Conservation (phyloP, 1,139 yeast genomes). For the Hyphopichia wangnamkhiaoensis region DNA sequence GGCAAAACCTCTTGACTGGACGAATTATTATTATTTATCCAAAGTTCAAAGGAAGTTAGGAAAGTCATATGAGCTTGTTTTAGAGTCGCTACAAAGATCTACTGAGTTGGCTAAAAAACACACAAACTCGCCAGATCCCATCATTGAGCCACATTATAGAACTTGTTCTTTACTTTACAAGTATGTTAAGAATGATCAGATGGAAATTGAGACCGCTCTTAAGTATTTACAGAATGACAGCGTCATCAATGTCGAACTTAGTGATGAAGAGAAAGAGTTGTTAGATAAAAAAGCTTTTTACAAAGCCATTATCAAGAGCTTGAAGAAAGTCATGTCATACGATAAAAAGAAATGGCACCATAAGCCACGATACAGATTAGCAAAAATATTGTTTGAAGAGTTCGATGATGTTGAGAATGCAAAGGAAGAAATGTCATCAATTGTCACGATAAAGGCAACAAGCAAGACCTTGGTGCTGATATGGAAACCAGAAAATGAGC, state of each 20-base stretch:
- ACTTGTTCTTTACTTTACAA: constrained; percentile 63
- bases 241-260: constrained; percentile 16
- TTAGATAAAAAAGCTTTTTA: constrained; percentile 27
- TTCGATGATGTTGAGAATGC: constrained; percentile 57
- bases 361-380: constrained; percentile 74
- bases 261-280: constrained; percentile 10
- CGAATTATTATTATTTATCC: constrained; percentile 55
- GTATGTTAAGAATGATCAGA: constrained; percentile 37
- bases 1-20: constrained; percentile 59
- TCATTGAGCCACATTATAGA: constrained; percentile 75
- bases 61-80: constrained; percentile 25
- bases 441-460: constrained; percentile 67
- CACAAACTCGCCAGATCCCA: constrained; percentile 50
- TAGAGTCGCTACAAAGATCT: constrained; percentile 42
- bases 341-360: constrained; percentile 96
- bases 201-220: constrained; percentile 40
- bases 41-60: constrained; percentile 58
- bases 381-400: constrained; percentile 60
- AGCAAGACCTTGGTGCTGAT: constrained; percentile 76
- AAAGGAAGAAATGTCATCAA: constrained; percentile 58
- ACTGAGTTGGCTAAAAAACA: constrained; percentile 42
- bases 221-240: constrained; percentile 38
- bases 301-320: constrained; percentile 24
- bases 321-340: constrained; percentile 42
- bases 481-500: constrained; percentile 91